Conservation (phyloP, 2,329 filamentous ascomycete species). For the Trichoderma koningii region DNA sequence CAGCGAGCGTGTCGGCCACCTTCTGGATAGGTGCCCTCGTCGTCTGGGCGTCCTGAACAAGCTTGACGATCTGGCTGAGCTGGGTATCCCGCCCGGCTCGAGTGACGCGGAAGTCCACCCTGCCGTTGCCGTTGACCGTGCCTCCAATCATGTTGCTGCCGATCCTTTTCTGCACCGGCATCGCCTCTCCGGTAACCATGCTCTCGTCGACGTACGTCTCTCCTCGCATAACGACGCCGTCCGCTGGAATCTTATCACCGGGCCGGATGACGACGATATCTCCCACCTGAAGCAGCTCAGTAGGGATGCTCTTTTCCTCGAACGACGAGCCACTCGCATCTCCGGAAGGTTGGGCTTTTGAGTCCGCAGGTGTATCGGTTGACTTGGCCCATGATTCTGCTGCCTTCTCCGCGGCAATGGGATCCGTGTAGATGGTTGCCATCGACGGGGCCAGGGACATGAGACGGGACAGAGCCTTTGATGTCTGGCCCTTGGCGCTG, state of each 20-base stretch:
- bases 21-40: constrained; percentile 91
- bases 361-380: constrained; percentile 36
- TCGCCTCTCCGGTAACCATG: constrained; percentile 97
- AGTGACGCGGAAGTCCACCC: constrained; percentile 89
- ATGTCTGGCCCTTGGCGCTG: constrained; percentile 92
- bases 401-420: constrained; percentile 88
- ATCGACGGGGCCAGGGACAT: constrained; percentile 97
- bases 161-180: constrained; percentile 88
- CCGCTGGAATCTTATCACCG: constrained; percentile 94
- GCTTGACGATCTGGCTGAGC: constrained; percentile 94
- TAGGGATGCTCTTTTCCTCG: constrained; percentile 87
- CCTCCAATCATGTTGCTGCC: constrained; percentile 83
- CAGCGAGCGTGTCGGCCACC: constrained; percentile 85
- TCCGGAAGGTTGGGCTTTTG: constrained; percentile 45
- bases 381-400: constrained; percentile 70
- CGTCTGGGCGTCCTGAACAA: constrained; percentile 97
- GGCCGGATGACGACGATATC: constrained; percentile 92
- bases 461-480: constrained; percentile 84
- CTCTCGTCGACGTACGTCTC: constrained; percentile 96
- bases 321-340: constrained; percentile 59
- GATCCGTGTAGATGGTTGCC: constrained; percentile 94
- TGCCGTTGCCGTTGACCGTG: constrained; percentile 91
- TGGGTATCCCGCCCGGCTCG: constrained; percentile 93
- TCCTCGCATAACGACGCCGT: constrained; percentile 82
- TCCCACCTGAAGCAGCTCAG: constrained; percentile 89